Evolutionary conservation across 2,329 filamentous ascomycete species (phyloP).

Genomic region (Trichoderma koningii): DNA sequence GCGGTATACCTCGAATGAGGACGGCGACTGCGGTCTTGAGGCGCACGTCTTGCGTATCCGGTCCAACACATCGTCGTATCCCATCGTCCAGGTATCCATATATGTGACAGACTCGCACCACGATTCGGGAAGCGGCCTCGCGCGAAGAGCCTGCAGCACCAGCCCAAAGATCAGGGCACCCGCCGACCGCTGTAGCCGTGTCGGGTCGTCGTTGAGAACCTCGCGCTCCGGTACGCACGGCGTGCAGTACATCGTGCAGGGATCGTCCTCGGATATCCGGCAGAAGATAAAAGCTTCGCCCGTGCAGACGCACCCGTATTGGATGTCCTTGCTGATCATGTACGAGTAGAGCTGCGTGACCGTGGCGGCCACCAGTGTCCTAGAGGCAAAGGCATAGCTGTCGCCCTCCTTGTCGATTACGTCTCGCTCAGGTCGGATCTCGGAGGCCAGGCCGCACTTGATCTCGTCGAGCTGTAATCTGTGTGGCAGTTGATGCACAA

Average conservation of each 20-base stretch:
- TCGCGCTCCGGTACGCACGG: conserved; percentile 41
- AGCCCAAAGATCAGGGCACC: conserved; percentile 45
- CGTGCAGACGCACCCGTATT: conserved; percentile 42
- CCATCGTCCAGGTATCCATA: conserved; percentile 41
- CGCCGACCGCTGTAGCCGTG: conserved; percentile 41
- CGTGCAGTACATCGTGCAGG: conserved; percentile 39
- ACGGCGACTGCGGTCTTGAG: conserved; percentile 29
- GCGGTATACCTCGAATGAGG: conserved; percentile 34
- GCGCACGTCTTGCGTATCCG: conserved; percentile 33
- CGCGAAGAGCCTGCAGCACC: conserved; percentile 38
- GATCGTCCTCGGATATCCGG: conserved; percentile 38
- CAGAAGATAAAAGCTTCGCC: conserved; percentile 42
- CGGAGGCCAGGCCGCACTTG: conserved; percentile 37
- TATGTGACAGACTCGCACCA: conserved; percentile 38
- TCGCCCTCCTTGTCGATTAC: conserved; percentile 40
- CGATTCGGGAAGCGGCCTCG: conserved; percentile 33
- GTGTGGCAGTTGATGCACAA: conserved; percentile 45
- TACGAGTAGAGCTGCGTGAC: conserved; percentile 46
- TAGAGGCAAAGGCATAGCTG: conserved; percentile 36
- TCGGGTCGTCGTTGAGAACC: conserved; percentile 39
- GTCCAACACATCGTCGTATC: conserved; percentile 38
- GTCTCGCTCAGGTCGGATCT: conserved; percentile 40
- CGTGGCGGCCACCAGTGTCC: conserved; percentile 40
- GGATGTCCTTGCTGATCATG: conserved; percentile 41
- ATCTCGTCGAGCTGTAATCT: conserved; percentile 41